A percentile compares a stretch with the other conserved stretches of the same genome.
These are phyloP conservation scores for Ilex asprella DNA, from an alignment of 257 asterid genomes.

Conservation along the genomic window DNA sequence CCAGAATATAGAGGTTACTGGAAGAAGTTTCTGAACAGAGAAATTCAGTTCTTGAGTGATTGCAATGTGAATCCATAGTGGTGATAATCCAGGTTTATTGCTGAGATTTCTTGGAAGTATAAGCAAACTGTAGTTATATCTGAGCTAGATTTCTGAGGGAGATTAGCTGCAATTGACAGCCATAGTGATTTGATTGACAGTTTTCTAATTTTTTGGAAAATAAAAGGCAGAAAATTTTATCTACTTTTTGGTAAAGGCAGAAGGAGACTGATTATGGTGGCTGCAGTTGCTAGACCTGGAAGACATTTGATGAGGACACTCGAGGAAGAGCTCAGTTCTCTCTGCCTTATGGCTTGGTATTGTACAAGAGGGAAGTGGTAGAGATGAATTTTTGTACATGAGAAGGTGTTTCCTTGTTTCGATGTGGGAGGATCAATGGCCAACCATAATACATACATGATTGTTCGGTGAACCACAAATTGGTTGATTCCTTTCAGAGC, in stretches of 20 bases:
- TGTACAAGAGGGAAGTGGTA: neutral
- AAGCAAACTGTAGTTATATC: constrained; percentile 2
- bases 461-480: neutral
- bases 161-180: neutral
- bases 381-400: neutral
- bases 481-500: neutral
- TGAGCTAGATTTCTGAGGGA: neutral
- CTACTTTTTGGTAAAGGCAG: neutral
- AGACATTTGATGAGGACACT: neutral
- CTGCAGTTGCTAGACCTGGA: neutral
- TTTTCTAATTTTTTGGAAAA: neutral
- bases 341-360: neutral
- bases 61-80: constrained; percentile 73
- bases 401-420: neutral
- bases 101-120: constrained; percentile 19
- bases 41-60: constrained; percentile 63
- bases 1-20: constrained; percentile 63
- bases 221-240: too few species aligned
- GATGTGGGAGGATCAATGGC: neutral
- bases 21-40: constrained; percentile 65
- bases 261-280: neutral
- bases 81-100: constrained; percentile 16
- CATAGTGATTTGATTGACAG: neutral
- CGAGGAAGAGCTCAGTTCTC: neutral
- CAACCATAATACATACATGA: neutral